Percentiles rank a stretch among this genome's conserved stretches.
Evolutionary conservation across 768 basidiomycete genomes (phyloP).

Genomic region (Tricholoma sp.): DNA sequence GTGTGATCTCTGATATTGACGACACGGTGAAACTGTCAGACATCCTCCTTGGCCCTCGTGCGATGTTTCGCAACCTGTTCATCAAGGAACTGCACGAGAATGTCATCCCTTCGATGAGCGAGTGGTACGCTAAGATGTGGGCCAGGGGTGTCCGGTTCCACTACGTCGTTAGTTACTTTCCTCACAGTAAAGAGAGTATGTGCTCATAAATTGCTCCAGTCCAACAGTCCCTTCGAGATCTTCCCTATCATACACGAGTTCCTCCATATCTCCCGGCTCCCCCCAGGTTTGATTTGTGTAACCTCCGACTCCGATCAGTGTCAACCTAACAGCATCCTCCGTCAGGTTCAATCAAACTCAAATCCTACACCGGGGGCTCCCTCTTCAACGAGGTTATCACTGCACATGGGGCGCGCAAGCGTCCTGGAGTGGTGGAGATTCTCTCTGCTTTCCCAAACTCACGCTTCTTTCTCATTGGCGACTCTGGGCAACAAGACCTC

Average conservation of each 20-base stretch:
- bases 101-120: conserved; percentile 76
- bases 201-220: conserved; percentile 30
- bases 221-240: conserved; percentile 84
- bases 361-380: conserved; percentile 80
- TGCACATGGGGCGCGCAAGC: conserved; percentile 80
- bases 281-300: conserved; percentile 38
- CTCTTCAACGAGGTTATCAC: conserved; percentile 80
- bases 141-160: conserved; percentile 72
- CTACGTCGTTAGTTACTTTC: conserved; percentile 67
- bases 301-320: not conserved
- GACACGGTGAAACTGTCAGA: conserved; percentile 85
- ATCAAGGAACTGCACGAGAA: conserved; percentile 78
- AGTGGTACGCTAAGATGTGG: conserved; percentile 72
- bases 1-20: conserved; percentile 94
- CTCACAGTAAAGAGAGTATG: not conserved
- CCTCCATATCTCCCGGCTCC: conserved; percentile 62
- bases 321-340: not conserved
- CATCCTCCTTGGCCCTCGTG: conserved; percentile 71
- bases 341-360: conserved; percentile 73
- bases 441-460: conserved; percentile 69
- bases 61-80: conserved; percentile 88
- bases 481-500: conserved; percentile 92
- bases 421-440: conserved; percentile 72
- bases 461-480: conserved; percentile 82
- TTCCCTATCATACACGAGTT: conserved; percentile 76